Evolutionary conservation across 164 flowering plant species (phyloP).

Genomic region (Macadamia integrifolia): DNA sequence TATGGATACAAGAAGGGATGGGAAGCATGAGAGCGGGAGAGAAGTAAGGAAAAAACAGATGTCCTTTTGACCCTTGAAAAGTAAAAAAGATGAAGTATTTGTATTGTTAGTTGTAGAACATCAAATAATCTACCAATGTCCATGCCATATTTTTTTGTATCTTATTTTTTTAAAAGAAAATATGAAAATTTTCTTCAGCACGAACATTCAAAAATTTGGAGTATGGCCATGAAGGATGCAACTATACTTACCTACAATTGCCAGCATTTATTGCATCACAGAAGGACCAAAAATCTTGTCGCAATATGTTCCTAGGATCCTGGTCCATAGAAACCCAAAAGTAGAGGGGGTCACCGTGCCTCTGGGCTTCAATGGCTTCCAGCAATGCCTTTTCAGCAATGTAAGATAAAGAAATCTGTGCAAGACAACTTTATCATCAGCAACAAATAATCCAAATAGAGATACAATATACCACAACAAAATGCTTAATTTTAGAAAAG

Average conservation of each 20-base stretch:
- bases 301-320: constrained; percentile 64
- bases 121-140: too few species aligned
- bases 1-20: too few species aligned
- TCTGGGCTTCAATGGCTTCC: constrained; percentile 51
- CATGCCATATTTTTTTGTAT: too few species aligned
- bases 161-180: too few species aligned
- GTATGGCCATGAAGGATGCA: too few species aligned
- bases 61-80: too few species aligned
- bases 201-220: too few species aligned
- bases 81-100: too few species aligned
- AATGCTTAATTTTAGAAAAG: background rate
- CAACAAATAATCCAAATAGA: constrained; percentile 1
- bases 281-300: constrained; percentile 87
- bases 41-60: too few species aligned
- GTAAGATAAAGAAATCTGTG: constrained; percentile 66
- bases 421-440: constrained; percentile 7
- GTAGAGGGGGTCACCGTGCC: constrained; percentile 79
- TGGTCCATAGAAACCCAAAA: constrained; percentile 90
- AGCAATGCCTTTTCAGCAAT: constrained; percentile 62
- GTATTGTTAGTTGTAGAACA: too few species aligned
- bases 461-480: background rate
- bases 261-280: constrained; percentile 98
- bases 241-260: constrained; percentile 69
- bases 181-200: too few species aligned
- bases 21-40: too few species aligned